phyloP scores from a whole-genome alignment of 179 eudicot genomes.

The Beta lomatogona region DNA sequence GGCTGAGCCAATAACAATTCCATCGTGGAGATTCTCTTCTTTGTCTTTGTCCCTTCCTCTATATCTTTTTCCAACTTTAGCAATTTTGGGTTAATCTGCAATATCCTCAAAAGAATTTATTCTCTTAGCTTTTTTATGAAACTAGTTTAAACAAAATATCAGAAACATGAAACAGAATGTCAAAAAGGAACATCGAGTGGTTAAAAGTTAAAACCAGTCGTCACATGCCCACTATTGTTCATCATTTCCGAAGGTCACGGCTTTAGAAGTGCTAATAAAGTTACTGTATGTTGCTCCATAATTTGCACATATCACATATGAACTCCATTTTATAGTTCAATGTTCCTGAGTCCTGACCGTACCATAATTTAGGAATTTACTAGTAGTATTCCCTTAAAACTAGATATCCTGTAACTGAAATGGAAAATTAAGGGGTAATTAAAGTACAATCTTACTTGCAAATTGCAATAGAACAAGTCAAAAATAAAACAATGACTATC shows the following conservation, averaged over 20 bases:
- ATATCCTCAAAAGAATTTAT: conserved; percentile 5
- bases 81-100: not conserved
- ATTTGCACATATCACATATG: not conserved
- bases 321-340: not conserved
- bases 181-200: conserved; percentile 16
- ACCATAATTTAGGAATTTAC: too few species aligned
- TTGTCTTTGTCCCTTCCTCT: not conserved
- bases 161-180: not conserved
- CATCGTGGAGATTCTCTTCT: not conserved
- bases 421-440: too few species aligned
- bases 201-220: conserved; percentile 13
- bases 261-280: not conserved
- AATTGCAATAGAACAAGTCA: too few species aligned
- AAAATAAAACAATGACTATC: too few species aligned
- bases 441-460: too few species aligned
- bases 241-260: conserved; percentile 10
- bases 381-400: too few species aligned
- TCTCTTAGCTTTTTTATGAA: not conserved
- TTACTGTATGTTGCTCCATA: not conserved
- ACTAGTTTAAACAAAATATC: not conserved
- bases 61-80: not conserved
- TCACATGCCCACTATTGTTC: not conserved
- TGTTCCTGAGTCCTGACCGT: not conserved
- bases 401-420: too few species aligned
- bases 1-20: not conserved